Evolutionary conservation across 163 green algal species (phyloP).

Genomic region (Chlorella variabilis): DNA sequence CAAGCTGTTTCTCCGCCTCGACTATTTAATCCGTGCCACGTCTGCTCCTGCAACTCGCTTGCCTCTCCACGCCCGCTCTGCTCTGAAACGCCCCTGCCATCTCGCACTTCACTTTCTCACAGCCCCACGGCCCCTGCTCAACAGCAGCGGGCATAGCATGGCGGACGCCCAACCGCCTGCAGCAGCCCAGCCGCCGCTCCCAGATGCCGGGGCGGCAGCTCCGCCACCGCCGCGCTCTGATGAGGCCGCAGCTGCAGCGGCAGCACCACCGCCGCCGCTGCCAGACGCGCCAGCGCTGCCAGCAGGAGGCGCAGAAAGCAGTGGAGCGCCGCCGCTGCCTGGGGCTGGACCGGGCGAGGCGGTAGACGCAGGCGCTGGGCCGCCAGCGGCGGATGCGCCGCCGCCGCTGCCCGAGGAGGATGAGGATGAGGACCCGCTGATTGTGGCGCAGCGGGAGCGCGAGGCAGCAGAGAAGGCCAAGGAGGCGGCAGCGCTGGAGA

Average conservation of each 20-base stretch:
- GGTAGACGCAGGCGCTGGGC: background rate
- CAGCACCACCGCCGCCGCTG: background rate
- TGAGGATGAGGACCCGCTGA: constrained; percentile 53
- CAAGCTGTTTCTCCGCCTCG: too few species aligned
- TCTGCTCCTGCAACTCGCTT: too few species aligned
- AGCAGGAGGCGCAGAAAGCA: background rate
- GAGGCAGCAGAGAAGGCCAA: constrained; percentile 46
- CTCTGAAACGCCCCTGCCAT: too few species aligned
- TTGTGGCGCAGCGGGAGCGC: constrained; percentile 40
- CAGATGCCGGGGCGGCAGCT: background rate
- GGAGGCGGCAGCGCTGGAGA: constrained; percentile 28
- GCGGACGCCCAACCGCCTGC: background rate
- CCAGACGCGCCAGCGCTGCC: background rate
- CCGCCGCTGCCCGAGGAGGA: constrained; percentile 15
- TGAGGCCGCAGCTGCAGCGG: background rate
- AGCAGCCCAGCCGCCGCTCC: background rate
- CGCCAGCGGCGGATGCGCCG: background rate
- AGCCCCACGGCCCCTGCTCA: too few species aligned
- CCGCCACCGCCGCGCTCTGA: background rate
- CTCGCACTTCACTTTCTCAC: too few species aligned
- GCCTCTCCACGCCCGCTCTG: too few species aligned
- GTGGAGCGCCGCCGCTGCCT: background rate
- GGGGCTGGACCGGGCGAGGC: too few species aligned
- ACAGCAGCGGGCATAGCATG: too few species aligned
- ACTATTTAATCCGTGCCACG: too few species aligned